Percentiles rank a stretch among this genome's conserved stretches.
Evolutionary conservation across 2,329 filamentous ascomycete species (phyloP).

Genomic region (Pseudogymnoascus sp.): DNA sequence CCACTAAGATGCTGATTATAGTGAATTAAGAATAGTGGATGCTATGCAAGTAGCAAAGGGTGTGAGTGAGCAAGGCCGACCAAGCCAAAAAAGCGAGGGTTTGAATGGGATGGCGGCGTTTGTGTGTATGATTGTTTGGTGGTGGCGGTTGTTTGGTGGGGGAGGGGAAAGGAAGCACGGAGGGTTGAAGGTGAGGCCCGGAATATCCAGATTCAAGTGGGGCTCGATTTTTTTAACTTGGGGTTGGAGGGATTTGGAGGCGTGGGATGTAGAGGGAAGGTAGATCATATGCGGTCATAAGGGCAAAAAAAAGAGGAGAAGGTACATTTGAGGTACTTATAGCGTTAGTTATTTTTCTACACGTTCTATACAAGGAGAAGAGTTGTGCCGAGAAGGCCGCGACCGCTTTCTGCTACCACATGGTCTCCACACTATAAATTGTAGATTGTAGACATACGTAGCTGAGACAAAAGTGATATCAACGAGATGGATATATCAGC

Average conservation of each 20-base stretch:
- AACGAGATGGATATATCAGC: not conserved
- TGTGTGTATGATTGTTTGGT: not conserved
- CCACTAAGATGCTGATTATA: not conserved
- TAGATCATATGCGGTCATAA: not conserved
- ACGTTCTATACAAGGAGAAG: not conserved
- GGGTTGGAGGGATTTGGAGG: not conserved
- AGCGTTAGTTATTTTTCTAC: not conserved
- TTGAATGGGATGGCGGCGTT: not conserved
- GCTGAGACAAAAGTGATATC: not conserved
- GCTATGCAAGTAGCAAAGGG: not conserved
- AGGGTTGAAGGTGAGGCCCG: not conserved
- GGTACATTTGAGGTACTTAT: not conserved
- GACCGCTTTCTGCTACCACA: not conserved
- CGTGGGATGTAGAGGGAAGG: not conserved
- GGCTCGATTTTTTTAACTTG: not conserved
- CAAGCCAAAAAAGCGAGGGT: not conserved
- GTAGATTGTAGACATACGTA: not conserved
- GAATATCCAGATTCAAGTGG: slow-evolving; percentile 5
- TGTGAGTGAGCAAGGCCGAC: not conserved
- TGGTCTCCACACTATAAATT: not conserved
- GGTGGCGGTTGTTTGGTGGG: not conserved
- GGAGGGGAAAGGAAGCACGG: not conserved
- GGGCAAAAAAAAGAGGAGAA: not conserved
- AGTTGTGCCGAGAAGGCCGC: not conserved
- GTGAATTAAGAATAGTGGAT: not conserved